A percentile compares a stretch with the other conserved stretches of the same genome.
Conservation (phyloP, 2,329 filamentous ascomycete species). For the Lizonia empirigonia region DNA sequence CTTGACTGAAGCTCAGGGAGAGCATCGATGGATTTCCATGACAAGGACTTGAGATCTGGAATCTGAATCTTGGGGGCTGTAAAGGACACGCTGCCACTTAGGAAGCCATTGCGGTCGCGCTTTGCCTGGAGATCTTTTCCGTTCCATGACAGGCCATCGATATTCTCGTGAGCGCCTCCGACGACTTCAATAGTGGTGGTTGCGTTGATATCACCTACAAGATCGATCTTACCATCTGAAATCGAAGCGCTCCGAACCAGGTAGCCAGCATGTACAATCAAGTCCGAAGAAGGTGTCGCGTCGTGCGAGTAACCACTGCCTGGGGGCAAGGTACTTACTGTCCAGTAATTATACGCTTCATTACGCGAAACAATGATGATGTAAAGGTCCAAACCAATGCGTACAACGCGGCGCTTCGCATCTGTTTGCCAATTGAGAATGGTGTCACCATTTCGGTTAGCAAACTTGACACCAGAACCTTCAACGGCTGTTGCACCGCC, state of each 20-base stretch:
- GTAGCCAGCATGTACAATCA: conserved; percentile 67
- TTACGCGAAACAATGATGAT: conserved; percentile 66
- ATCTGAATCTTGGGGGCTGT: conserved; percentile 56
- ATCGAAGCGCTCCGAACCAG: conserved; percentile 64
- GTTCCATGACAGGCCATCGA: conserved; percentile 64
- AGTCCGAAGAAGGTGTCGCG: conserved; percentile 21
- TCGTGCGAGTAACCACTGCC: conserved; percentile 22
- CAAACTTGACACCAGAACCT: conserved; percentile 46
- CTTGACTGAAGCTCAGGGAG: conserved; percentile 67
- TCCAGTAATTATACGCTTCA: conserved; percentile 71
- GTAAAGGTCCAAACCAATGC: conserved; percentile 54
- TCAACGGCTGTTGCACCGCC: conserved; percentile 40
- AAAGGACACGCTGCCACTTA: conserved; percentile 59
- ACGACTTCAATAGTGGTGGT: conserved; percentile 72
- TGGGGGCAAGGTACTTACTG: conserved; percentile 47
- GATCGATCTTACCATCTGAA: conserved; percentile 59
- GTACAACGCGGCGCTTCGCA: conserved; percentile 54
- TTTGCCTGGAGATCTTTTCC: conserved; percentile 50
- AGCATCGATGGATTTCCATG: conserved; percentile 71
- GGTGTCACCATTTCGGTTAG: conserved; percentile 49
- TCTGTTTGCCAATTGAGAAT: conserved; percentile 61
- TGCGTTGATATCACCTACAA: conserved; percentile 72
- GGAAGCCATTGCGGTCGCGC: conserved; percentile 53
- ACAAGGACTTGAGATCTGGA: conserved; percentile 61
- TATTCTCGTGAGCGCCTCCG: conserved; percentile 58